Evolutionary conservation across 140 eudicot genomes (phyloP).

Genomic region (Oenanthe javanica): DNA sequence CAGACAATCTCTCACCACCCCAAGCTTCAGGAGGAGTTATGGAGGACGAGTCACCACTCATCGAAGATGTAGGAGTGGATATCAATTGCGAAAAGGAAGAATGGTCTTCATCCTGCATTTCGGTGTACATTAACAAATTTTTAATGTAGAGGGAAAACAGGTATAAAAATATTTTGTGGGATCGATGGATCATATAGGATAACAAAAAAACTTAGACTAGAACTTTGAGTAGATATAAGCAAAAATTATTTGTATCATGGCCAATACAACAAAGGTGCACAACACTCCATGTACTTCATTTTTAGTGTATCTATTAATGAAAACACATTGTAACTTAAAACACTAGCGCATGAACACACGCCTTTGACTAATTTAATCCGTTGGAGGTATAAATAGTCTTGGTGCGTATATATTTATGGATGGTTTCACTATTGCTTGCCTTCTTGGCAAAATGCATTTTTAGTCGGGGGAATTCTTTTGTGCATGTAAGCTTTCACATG

Average conservation of each 20-base stretch:
- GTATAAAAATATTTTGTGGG: not conserved
- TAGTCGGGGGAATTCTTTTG: not conserved
- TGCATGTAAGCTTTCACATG: not conserved
- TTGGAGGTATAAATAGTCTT: too few relatives aligned
- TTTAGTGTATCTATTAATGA: not conserved
- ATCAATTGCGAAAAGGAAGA: conserved; percentile 40
- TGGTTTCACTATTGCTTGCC: not conserved
- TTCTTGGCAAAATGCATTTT: not conserved
- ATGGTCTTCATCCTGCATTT: conserved; percentile 57
- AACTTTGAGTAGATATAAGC: not conserved
- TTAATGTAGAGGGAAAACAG: not conserved
- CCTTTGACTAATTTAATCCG: not conserved
- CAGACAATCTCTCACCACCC: conserved; percentile 79
- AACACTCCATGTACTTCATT: not conserved
- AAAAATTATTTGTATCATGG: too few relatives aligned
- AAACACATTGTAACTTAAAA: not conserved
- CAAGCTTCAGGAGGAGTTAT: conserved; percentile 95
- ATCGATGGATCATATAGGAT: not conserved
- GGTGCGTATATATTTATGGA: not conserved
- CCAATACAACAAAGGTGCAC: not conserved
- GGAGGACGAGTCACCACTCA: conserved; percentile 50
- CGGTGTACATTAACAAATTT: conserved; percentile 4
- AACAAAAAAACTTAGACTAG: not conserved
- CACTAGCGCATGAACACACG: not conserved
- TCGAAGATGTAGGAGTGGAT: conserved; percentile 48